Percentiles rank a stretch among this genome's conserved stretches.
phyloP scores from a whole-genome alignment of 495 filamentous ascomycete species.

The Aspergillus incahuasiensis region DNA sequence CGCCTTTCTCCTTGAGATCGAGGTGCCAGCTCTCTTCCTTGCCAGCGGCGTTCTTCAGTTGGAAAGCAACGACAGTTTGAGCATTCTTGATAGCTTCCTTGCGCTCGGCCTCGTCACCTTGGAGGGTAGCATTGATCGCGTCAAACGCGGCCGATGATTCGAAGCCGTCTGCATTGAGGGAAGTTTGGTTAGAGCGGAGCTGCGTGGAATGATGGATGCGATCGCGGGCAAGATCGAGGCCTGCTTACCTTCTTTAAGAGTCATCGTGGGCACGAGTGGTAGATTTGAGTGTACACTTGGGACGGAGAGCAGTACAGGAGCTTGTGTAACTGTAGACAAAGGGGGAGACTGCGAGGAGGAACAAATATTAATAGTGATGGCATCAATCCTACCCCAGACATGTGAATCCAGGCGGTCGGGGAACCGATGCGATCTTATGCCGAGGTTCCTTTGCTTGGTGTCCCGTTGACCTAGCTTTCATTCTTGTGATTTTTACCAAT shows the following conservation, averaged over 20 bases:
- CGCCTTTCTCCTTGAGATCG: conserved; percentile 86
- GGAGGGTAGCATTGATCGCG: conserved; percentile 70
- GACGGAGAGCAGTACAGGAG: background rate
- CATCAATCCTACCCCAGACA: conserved; percentile 18
- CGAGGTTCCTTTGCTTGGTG: conserved; percentile 13
- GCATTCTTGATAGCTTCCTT: conserved; percentile 85
- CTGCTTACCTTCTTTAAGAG: conserved; percentile 71
- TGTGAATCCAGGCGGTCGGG: conserved; percentile 25
- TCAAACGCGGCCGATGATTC: conserved; percentile 92
- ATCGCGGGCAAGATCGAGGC: background rate
- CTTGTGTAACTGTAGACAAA: conserved; percentile 8
- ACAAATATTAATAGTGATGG: conserved; percentile 17
- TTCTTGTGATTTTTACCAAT: background rate
- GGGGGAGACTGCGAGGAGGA: background rate
- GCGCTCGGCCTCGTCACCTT: conserved; percentile 63
- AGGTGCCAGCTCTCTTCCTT: conserved; percentile 86
- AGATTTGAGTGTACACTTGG: background rate
- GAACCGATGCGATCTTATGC: conserved; percentile 5
- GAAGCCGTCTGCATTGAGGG: conserved; percentile 63
- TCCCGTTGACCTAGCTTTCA: background rate
- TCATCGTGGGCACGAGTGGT: conserved; percentile 46
- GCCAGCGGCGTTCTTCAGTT: conserved; percentile 78
- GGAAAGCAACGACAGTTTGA: conserved; percentile 86
- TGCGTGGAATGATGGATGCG: conserved; percentile 5
- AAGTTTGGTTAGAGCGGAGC: conserved; percentile 13